Evolutionary conservation across 1,284 basidiomycete species (phyloP), one percentile per base, ranked within the genome.

Genomic region (Apiotrichum sp.): DNA sequence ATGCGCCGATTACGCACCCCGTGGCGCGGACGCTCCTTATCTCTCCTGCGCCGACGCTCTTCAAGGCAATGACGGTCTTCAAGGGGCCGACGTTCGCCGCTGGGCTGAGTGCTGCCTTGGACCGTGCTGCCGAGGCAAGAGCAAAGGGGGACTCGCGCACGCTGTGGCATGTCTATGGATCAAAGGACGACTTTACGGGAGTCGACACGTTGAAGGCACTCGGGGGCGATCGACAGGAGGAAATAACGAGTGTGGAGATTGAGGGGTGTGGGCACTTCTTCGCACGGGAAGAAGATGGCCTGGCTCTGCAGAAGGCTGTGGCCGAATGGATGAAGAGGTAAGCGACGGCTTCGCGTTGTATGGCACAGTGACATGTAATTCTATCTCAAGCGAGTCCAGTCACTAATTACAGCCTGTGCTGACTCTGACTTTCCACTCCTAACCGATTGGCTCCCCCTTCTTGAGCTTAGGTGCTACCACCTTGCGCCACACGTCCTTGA

Each of bases 231-330:
- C 44, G 50, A 10, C 31, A 33, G 3, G 58, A 53, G 29, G 8
- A 48, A 10, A 43, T 65, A 8, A 50, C 44, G 40, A 47, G 50
- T 39, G 57, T 64, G 9, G 63, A 67, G 49, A 53, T 74, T 2
- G 62, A 66, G 31, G 70, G 65, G 9, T 67, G 62, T 4, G 69
- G 65, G 46, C 72, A 74, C 59, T 68, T 74, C 36, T 74, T 59
- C 55, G 51, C 62, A 7, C 50, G 61, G 31, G 58, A 57, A 2
- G 41, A 55, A 44, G 62, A 66, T 31, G 68, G 56, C 16, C 48
- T 51, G n/a, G 56, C 58, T 32, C 44, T 70, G 9, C 40, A 46
- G 10, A 41, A 43, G 32, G 61, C 63, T 0, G 59, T 71, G 2
- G 48, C 29, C 4, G 58, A 56, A 31, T 71, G 70, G 69, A 54